Evolutionary conservation across 768 basidiomycete genomes (phyloP).

Genomic region (Podaxis pistillaris): DNA sequence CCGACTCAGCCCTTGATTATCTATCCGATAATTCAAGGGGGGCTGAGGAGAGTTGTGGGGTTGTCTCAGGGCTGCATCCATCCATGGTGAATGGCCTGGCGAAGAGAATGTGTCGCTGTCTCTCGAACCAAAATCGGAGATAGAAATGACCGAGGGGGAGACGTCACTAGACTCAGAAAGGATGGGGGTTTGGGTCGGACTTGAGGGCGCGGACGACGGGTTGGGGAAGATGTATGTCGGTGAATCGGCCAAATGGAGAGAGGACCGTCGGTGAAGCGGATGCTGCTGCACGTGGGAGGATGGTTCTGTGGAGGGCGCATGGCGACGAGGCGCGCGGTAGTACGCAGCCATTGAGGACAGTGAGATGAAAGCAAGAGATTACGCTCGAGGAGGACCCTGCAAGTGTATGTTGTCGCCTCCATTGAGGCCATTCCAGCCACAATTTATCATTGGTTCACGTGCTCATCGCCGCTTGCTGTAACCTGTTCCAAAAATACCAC

Average conservation of each 20-base stretch:
- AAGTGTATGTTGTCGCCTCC: not conserved
- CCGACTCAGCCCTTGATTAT: not conserved
- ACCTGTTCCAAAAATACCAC: not conserved
- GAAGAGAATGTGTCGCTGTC: not conserved
- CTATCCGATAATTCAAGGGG: not conserved
- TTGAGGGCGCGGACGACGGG: slow-evolving; percentile 21
- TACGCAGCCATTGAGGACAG: slow-evolving; percentile 1
- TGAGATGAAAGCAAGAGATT: not conserved
- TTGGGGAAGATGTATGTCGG: slow-evolving; percentile 22
- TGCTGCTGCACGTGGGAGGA: not conserved
- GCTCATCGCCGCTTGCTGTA: not conserved
- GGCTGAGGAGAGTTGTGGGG: not conserved
- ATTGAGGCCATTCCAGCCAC: not conserved
- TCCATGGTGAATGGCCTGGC: not conserved
- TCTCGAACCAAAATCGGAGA: slow-evolving; percentile 13
- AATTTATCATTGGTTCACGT: not conserved
- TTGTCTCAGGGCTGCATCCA: not conserved
- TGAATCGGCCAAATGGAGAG: not conserved
- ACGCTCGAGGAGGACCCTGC: not conserved
- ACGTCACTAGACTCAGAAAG: slow-evolving; percentile 11
- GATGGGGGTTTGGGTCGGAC: slow-evolving; percentile 18
- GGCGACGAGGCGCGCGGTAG: not conserved
- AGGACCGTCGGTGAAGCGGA: not conserved
- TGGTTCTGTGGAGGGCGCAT: not conserved
- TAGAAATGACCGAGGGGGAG: slow-evolving; percentile 7